These are phyloP conservation scores for Suhomyces maxii DNA, from an alignment of 1,139 yeast genomes.

Conservation along the genomic window DNA sequence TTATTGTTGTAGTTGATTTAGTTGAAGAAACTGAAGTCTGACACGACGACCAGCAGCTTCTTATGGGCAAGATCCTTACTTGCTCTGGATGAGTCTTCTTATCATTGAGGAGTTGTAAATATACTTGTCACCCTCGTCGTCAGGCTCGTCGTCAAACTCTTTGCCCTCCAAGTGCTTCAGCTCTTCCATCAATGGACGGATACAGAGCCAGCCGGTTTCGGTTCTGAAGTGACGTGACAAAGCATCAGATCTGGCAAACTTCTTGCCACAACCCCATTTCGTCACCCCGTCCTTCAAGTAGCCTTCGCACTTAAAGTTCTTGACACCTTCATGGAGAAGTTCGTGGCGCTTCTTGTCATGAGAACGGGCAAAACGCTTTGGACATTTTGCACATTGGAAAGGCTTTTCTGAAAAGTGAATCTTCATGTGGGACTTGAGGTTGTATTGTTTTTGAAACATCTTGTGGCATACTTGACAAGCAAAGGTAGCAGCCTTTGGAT, in stretches of 20 bases:
- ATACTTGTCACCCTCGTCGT: constrained; percentile 4
- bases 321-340: constrained; percentile 52
- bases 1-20: too few species aligned
- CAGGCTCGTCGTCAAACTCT: constrained; percentile 2
- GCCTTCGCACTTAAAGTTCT: constrained; percentile 58
- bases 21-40: too few species aligned
- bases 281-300: constrained; percentile 50
- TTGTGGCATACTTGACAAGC: constrained; percentile 52
- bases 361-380: constrained; percentile 53
- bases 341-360: constrained; percentile 62
- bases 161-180: constrained; percentile 23
- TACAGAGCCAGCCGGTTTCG: constrained; percentile 59
- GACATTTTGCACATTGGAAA: constrained; percentile 48
- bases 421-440: constrained; percentile 55
- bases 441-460: constrained; percentile 54
- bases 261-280: constrained; percentile 61
- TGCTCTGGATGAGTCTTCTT: constrained; percentile 10
- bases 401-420: constrained; percentile 61
- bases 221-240: constrained; percentile 58
- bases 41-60: not conserved
- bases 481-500: constrained; percentile 19
- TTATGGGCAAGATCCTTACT: not conserved
- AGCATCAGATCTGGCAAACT: constrained; percentile 59
- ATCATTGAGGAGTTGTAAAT: constrained; percentile 10
- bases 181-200: constrained; percentile 56